A percentile compares a stretch with the other conserved stretches of the same genome.
Conservation (phyloP, 1,284 basidiomycete species). For the Microbotryum silenes-acaulis region DNA sequence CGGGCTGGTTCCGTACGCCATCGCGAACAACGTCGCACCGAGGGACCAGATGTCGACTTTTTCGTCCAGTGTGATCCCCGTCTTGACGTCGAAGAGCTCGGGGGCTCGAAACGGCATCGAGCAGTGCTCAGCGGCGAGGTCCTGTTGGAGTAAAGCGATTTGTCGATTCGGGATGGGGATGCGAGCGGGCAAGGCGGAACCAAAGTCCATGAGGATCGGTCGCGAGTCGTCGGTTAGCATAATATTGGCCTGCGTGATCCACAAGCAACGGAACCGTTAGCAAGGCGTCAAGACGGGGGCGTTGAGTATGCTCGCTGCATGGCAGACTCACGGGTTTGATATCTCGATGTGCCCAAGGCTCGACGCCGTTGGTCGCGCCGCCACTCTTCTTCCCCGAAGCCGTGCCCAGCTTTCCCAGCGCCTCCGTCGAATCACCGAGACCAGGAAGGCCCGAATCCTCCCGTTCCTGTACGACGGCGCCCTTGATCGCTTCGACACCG, state of each 20-base stretch:
- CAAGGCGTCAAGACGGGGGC: not conserved
- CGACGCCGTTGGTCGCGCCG: slow-evolving; percentile 47
- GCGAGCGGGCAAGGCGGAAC: slow-evolving; percentile 73
- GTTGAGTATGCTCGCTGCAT: no score
- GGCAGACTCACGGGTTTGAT: slow-evolving; percentile 63
- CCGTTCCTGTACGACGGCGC: slow-evolving; percentile 12
- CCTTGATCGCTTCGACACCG: slow-evolving; percentile 16
- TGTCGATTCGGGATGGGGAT: slow-evolving; percentile 69
- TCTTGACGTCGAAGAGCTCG: slow-evolving; percentile 88
- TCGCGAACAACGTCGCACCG: slow-evolving; percentile 81
- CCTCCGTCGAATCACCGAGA: slow-evolving; percentile 10
- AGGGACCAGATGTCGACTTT: slow-evolving; percentile 95
- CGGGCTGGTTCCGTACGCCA: slow-evolving; percentile 69
- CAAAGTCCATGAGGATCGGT: slow-evolving; percentile 97
- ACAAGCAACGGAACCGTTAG: not conserved
- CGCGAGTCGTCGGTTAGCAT: slow-evolving; percentile 78
- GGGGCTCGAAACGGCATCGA: slow-evolving; percentile 95
- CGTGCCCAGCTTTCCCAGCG: slow-evolving; percentile 5
- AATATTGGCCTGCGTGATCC: slow-evolving; percentile 59
- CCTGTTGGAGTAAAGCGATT: slow-evolving; percentile 81
- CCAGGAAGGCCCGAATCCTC: slow-evolving; percentile 37
- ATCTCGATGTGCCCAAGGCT: slow-evolving; percentile 94
- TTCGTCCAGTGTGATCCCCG: slow-evolving; percentile 74
- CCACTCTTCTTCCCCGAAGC: slow-evolving; percentile 16
- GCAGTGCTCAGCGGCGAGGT: slow-evolving; percentile 87